These are phyloP conservation scores for Tremella fuciformis DNA, from an alignment of 768 basidiomycete species.

Conservation along the genomic window DNA sequence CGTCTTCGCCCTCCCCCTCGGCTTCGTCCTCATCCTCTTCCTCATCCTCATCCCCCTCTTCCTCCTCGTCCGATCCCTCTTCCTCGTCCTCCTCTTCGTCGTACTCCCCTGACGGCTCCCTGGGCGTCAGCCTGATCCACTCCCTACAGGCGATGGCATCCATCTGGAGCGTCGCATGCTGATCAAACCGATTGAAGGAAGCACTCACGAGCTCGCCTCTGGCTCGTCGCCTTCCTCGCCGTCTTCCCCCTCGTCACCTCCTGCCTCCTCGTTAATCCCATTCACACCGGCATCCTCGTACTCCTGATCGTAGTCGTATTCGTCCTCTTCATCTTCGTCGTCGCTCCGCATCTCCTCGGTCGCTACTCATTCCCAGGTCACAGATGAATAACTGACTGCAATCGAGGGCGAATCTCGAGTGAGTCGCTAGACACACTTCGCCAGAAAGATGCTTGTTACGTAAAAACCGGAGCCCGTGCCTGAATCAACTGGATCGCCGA, in stretches of 20 bases:
- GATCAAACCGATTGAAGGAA: background rate
- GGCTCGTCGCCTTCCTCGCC: slow-evolving; percentile 56
- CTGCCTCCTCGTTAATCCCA: slow-evolving; percentile 55
- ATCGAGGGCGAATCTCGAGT: too few relatives aligned
- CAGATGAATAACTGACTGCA: too few relatives aligned
- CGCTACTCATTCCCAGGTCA: too few relatives aligned
- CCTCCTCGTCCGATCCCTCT: slow-evolving; percentile 53
- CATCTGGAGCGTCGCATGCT: background rate
- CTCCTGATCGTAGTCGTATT: slow-evolving; percentile 60
- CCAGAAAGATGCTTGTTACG: too few relatives aligned
- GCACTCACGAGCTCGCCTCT: background rate
- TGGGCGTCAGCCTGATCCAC: background rate
- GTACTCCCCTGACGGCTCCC: slow-evolving; percentile 4
- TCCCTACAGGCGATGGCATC: background rate
- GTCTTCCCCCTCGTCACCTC: slow-evolving; percentile 57
- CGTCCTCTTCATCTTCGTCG: slow-evolving; percentile 63
- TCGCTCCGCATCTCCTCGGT: slow-evolving; percentile 23
- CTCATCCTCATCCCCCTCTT: slow-evolving; percentile 53
- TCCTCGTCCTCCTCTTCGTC: slow-evolving; percentile 55
- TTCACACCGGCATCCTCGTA: slow-evolving; percentile 62
- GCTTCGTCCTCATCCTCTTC: slow-evolving; percentile 21
- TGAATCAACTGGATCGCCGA: too few relatives aligned
- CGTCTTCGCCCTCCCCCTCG: slow-evolving; percentile 31
- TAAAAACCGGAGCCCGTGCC: too few relatives aligned
- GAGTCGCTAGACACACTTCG: too few relatives aligned